Base-by-base conservation (phyloP, 805 yeast species). In the Myxozyma mucilagina region DNA sequence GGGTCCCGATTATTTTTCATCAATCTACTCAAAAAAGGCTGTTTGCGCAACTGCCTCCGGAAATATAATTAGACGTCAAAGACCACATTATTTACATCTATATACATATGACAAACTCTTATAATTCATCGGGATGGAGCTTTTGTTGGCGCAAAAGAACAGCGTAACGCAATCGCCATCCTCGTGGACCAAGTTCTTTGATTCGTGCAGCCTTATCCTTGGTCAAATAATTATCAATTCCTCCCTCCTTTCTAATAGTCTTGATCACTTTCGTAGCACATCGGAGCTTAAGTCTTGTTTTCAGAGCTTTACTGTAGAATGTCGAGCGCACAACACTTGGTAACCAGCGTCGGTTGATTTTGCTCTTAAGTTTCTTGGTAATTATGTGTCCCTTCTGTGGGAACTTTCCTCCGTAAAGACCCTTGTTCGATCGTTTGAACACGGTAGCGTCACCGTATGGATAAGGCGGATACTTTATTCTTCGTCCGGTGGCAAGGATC, bases 181-280 rank as follows among this genome's bases (percentile, higher is more conserved):
- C 99, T 59, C 83, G 79, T 57, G 92, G 87, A 0, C 99, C 99
- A 71, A 94, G 78, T 73, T 94, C 96, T 78, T 94, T 94, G 66
- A 90, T 80, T 77, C 99, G 82, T 2, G 96, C 96, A 5, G 96
- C 79, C 67, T 88, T 90, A 61, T 91, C 96, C 75, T 94, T 94
- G 47, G 85, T 81, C 63, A 94, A 75, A 72, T 94, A 94, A 66
- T 86, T 86, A 72, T 94, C 99, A 59, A 94, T 79, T 4, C 99
- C 99, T 64, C 99, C 99, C 74, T 93, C 98, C 69, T 85, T 89
- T 60, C 89, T 87, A 61, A 94, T 87, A 0, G 97, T 91, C 69
- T 86, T 84, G 71, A 94, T 80, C 5, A 91, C 97, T 61, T 86
- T 83, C 4, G 97, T 83, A 7, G 91, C 86, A 39, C 91, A 84